Evolutionary conservation across 495 filamentous ascomycete species (phyloP).

Genomic region (Cercophora samala): DNA sequence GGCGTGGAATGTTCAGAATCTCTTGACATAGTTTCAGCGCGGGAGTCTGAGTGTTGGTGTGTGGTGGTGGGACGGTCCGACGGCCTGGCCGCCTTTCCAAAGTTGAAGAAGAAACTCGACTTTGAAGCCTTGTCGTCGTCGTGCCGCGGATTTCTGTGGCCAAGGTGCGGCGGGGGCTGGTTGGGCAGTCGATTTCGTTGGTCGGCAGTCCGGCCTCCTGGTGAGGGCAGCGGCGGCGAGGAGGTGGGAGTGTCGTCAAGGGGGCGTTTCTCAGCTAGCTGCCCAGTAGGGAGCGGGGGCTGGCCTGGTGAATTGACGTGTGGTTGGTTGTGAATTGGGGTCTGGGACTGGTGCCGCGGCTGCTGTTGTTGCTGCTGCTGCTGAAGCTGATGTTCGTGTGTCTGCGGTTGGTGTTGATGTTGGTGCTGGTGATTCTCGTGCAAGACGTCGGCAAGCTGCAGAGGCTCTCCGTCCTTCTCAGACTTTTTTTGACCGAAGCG

Average conservation of each 20-base stretch:
- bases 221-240: constrained; percentile 23
- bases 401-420: constrained; percentile 18
- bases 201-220: constrained; percentile 19
- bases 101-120: constrained; percentile 45
- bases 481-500: constrained; percentile 39
- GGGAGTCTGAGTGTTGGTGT: constrained; percentile 37
- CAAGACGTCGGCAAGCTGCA: constrained; percentile 40
- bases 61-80: constrained; percentile 36
- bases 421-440: constrained; percentile 25
- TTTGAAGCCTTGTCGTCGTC: constrained; percentile 38
- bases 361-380: constrained; percentile 16
- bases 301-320: constrained; percentile 6
- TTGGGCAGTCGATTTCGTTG: constrained; percentile 17
- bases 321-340: constrained; percentile 11
- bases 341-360: constrained; percentile 3
- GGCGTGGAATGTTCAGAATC: constrained; percentile 40
- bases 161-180: constrained; percentile 20
- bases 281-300: constrained; percentile 14
- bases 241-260: constrained; percentile 15
- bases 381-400: constrained; percentile 13
- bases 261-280: constrained; percentile 12
- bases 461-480: constrained; percentile 32
- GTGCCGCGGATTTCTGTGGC: constrained; percentile 31
- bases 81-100: constrained; percentile 41
- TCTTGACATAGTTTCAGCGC: constrained; percentile 44